Evolutionary conservation across 208 protist genomes (phyloP), one percentile per base, ranked within the genome.

Genomic region (Trypanosoma caninum): DNA sequence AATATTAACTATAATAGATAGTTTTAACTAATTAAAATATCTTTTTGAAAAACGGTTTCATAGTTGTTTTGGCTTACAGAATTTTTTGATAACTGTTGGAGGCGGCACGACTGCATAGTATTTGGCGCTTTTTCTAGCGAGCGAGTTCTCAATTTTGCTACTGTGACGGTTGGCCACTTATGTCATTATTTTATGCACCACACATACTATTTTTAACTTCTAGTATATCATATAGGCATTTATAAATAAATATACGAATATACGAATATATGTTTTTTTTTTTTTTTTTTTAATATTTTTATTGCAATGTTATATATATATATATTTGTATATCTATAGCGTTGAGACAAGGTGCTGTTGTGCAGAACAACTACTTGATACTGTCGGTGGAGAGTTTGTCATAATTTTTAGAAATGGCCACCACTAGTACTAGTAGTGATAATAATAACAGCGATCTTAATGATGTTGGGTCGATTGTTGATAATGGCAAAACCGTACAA

Each of bases 91-190:
- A 38, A 61, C 77, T 25, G 40, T 84, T 37, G 80, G 80, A 33
- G 73, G 68, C 16, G 80, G 77, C 28, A 80, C 84, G 76, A 82
- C 78, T 8, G 50, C 84, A 27, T 74, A 62, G 8, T 87, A 72
- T 54, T 57, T 87, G 23, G 34, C 80, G 5, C 50, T 74, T 8
- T 87, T 79, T 68, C 78, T 87, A 7, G 59, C 65, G 22, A 40
- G 56, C 14, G 59, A 60, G 0, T 44, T 51, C 51, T 13, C 10
- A 22, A 53, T 79, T 22, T 60, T 30, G 4, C 80, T 77, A 14
- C 58, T 57, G n/a, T 51, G 47, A 7, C 33, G 84, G 33, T 69
- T 77, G 63, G 47, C 11, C 27, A 59, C 69, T 22, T 79, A 78
- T 51, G 62, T 84, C 53, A 27, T 41, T 23, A 68, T 74, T 37